These are phyloP conservation scores for Pulveroboletus ravenelii DNA, from an alignment of 768 basidiomycete genomes.

Conservation along the genomic window DNA sequence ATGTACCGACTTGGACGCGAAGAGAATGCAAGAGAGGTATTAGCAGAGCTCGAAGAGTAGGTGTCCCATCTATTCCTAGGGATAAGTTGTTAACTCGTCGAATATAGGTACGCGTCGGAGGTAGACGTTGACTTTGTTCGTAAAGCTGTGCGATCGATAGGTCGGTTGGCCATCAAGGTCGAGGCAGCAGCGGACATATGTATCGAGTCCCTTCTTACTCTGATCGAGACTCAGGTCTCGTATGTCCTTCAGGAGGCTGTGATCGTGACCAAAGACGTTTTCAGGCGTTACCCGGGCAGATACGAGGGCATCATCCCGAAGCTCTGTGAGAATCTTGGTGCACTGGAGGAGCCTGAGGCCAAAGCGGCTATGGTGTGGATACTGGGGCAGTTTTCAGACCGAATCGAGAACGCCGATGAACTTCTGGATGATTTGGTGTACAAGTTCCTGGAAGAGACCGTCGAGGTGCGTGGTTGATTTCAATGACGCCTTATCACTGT, in stretches of 20 bases:
- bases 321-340: slow-evolving; percentile 88
- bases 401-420: slow-evolving; percentile 94
- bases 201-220: slow-evolving; percentile 77
- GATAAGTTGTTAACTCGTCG: background rate
- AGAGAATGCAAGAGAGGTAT: slow-evolving; percentile 87
- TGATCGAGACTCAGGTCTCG: slow-evolving; percentile 89
- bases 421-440: slow-evolving; percentile 88
- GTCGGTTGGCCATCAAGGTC: slow-evolving; percentile 97
- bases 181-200: slow-evolving; percentile 83
- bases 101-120: slow-evolving; percentile 86
- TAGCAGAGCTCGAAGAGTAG: slow-evolving; percentile 93
- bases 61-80: slow-evolving; percentile 16
- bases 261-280: slow-evolving; percentile 97
- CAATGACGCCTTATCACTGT: background rate
- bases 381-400: slow-evolving; percentile 90
- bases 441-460: slow-evolving; percentile 88
- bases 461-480: slow-evolving; percentile 56
- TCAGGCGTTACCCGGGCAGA: slow-evolving; percentile 92
- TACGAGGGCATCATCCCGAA: slow-evolving; percentile 96
- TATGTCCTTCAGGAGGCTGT: slow-evolving; percentile 98
- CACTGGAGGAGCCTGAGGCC: slow-evolving; percentile 91
- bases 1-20: slow-evolving; percentile 97
- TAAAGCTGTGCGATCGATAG: slow-evolving; percentile 96
- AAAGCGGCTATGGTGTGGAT: slow-evolving; percentile 99
- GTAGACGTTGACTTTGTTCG: slow-evolving; percentile 98